A percentile compares a stretch with the other conserved stretches of the same genome.
Conservation (phyloP, 1,284 basidiomycete species). For the Sanguinoderma infundibulare region DNA sequence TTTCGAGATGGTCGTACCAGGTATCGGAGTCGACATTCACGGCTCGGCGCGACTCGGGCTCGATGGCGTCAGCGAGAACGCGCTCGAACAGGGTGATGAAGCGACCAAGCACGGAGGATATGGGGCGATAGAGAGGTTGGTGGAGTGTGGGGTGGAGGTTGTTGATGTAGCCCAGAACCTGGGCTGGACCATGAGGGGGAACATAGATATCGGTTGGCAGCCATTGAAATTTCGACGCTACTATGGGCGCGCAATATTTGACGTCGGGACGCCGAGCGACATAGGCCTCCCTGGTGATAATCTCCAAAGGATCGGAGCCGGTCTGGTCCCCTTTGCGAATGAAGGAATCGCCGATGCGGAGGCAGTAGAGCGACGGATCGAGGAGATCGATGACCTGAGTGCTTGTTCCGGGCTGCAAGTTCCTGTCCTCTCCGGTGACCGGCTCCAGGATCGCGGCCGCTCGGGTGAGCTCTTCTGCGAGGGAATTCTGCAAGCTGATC, state of each 20-base stretch:
- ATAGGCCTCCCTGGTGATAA: too few relatives aligned
- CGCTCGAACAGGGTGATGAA: conserved; percentile 11
- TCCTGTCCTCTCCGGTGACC: not conserved
- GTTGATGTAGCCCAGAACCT: conserved; percentile 7
- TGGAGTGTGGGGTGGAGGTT: conserved; percentile 4
- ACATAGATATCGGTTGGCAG: conserved; percentile 12
- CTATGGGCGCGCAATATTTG: not conserved
- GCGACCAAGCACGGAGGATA: conserved; percentile 3
- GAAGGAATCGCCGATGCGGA: not conserved
- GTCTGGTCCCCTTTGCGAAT: too few relatives aligned
- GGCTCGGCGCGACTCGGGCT: not conserved
- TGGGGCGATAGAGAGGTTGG: not conserved
- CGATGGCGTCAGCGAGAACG: not conserved
- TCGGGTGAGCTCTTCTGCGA: not conserved
- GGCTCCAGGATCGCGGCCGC: not conserved
- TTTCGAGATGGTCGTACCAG: conserved; percentile 1
- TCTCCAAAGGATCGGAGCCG: too few relatives aligned
- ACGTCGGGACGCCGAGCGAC: too few relatives aligned
- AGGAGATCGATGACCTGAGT: conserved; percentile 8
- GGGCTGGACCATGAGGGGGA: not conserved
- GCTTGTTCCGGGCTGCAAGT: conserved; percentile 8
- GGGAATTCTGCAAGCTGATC: too few relatives aligned
- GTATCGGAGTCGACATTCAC: not conserved
- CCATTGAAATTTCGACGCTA: conserved; percentile 5
- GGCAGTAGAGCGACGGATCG: conserved; percentile 5